These are phyloP conservation scores for Albophoma yamanashiensis DNA, from an alignment of 2,329 filamentous ascomycete genomes.

Conservation along the genomic window DNA sequence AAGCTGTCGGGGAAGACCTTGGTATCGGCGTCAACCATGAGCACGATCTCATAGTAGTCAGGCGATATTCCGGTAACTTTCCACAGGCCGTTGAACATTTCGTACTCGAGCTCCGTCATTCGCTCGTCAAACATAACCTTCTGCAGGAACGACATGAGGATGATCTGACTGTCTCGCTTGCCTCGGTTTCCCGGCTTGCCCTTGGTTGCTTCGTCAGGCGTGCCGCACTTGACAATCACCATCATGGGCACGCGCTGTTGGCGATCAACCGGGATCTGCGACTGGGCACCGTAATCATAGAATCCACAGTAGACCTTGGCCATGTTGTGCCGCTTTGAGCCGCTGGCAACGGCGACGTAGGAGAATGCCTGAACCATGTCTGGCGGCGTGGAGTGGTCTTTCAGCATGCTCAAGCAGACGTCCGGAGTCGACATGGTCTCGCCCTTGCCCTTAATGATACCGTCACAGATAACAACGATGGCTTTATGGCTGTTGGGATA, in stretches of 20 bases:
- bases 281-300: constrained; percentile 86
- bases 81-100: constrained; percentile 99
- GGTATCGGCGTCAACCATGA: constrained; percentile 99
- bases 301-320: constrained; percentile 97
- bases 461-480: constrained; percentile 92
- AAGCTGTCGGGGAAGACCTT: constrained; percentile 98
- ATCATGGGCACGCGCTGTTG: constrained; percentile 98
- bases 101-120: constrained; percentile 98
- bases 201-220: constrained; percentile 69
- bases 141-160: constrained; percentile 97
- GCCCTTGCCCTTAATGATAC: constrained; percentile 92
- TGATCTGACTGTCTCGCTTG: constrained; percentile 98
- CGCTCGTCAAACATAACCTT: constrained; percentile 99
- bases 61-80: constrained; percentile 97
- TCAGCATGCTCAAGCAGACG: constrained; percentile 87
- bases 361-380: constrained; percentile 85
- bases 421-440: constrained; percentile 83
- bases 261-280: constrained; percentile 68
- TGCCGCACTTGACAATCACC: constrained; percentile 90
- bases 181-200: constrained; percentile 93
- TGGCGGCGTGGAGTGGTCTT: constrained; percentile 68
- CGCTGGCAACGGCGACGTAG: constrained; percentile 91
- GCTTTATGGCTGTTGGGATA: constrained; percentile 99
- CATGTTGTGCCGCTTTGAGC: constrained; percentile 98
- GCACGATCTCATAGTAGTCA: constrained; percentile 93